Evolutionary conservation across 495 filamentous ascomycete species (phyloP).

Genomic region (Cercophora sp.): DNA sequence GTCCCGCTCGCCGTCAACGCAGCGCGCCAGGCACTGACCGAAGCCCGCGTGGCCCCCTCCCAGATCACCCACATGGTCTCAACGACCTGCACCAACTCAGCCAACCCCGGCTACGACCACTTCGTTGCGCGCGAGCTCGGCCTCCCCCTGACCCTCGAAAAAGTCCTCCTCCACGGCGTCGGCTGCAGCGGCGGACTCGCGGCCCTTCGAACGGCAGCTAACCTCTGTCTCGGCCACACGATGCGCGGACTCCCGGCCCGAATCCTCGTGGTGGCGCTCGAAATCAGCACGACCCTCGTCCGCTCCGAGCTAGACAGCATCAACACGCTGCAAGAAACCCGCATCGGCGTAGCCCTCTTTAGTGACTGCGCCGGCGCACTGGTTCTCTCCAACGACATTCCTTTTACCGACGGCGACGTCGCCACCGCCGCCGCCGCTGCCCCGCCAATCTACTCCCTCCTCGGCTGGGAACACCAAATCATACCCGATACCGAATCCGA

Average conservation of each 20-base stretch:
- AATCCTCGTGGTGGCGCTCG: constrained; percentile 57
- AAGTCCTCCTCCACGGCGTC: constrained; percentile 58
- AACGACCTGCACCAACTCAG: constrained; percentile 64
- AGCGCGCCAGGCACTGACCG: constrained; percentile 55
- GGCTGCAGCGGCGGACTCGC: constrained; percentile 64
- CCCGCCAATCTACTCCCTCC: constrained; percentile 49
- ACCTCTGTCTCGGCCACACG: constrained; percentile 55
- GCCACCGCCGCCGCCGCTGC: constrained; percentile 20
- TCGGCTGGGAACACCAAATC: constrained; percentile 56
- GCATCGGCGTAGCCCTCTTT: constrained; percentile 59
- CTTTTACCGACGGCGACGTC: constrained; percentile 16
- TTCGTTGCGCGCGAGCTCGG: constrained; percentile 54
- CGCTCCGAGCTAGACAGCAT: constrained; percentile 57
- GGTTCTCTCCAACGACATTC: constrained; percentile 53
- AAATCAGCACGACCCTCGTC: constrained; percentile 55
- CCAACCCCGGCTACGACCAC: constrained; percentile 65
- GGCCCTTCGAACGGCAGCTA: constrained; percentile 56
- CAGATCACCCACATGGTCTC: constrained; percentile 64
- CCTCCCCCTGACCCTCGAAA: constrained; percentile 47
- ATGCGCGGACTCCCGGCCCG: constrained; percentile 50
- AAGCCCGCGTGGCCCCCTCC: constrained; percentile 42
- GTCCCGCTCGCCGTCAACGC: constrained; percentile 55
- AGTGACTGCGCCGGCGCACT: constrained; percentile 59
- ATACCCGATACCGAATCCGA: constrained; percentile 54
- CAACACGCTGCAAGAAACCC: constrained; percentile 45